phyloP scores from a whole-genome alignment of 1,139 yeast genomes.

The Hansenula sp. region DNA sequence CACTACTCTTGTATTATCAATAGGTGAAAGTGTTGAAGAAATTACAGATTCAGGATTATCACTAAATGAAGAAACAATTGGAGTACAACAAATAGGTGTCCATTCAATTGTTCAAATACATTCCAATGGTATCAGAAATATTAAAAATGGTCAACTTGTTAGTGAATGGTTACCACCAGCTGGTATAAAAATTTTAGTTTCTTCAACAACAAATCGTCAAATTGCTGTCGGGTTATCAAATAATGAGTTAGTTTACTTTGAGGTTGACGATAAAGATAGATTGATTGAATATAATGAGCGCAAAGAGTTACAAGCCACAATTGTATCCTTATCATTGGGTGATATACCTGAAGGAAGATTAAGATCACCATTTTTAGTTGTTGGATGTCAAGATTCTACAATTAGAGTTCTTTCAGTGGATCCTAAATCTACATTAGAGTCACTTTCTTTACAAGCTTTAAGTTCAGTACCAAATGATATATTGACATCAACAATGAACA shows the following conservation, averaged over 20 bases:
- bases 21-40: conserved; percentile 79
- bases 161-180: conserved; percentile 82
- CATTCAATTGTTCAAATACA: conserved; percentile 70
- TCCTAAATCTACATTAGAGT: conserved; percentile 57
- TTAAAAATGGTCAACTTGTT: conserved; percentile 28
- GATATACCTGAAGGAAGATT: conserved; percentile 42
- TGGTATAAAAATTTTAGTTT: conserved; percentile 58
- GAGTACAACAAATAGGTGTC: conserved; percentile 65
- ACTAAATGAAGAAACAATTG: conserved; percentile 55
- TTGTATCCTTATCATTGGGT: conserved; percentile 55
- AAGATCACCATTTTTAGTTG: conserved; percentile 55
- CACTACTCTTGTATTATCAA: conserved; percentile 68
- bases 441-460: conserved; percentile 63
- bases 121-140: conserved; percentile 66
- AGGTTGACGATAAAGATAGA: conserved; percentile 61
- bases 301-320: conserved; percentile 48
- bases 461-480: conserved; percentile 50
- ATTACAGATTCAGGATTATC: conserved; percentile 62
- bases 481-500: conserved; percentile 28
- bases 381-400: conserved; percentile 71
- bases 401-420: conserved; percentile 67
- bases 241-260: conserved; percentile 78
- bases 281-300: conserved; percentile 68
- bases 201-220: conserved; percentile 65
- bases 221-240: conserved; percentile 68